These are phyloP conservation scores for Mycosarcoma mackinlayi DNA, from an alignment of 1,284 basidiomycete genomes.

Conservation along the genomic window DNA sequence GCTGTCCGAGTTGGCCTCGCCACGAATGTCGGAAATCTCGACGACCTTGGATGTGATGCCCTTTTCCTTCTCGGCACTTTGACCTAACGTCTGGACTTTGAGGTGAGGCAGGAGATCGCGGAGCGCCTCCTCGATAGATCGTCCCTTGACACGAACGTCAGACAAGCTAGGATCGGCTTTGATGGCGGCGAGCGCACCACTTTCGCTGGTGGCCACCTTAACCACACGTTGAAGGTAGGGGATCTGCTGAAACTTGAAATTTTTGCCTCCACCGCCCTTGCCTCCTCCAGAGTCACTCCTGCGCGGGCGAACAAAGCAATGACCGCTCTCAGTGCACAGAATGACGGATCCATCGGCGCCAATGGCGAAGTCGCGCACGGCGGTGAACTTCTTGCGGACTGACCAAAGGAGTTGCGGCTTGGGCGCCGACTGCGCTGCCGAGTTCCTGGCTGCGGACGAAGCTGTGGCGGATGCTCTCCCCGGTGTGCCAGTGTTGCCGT, in stretches of 20 bases:
- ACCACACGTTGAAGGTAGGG: slow-evolving; percentile 86
- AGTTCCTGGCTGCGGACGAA: slow-evolving; percentile 14
- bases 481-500: slow-evolving; percentile 32
- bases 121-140: slow-evolving; percentile 77
- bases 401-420: slow-evolving; percentile 94
- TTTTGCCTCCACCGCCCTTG: slow-evolving; percentile 44
- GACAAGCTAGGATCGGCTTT: slow-evolving; percentile 78
- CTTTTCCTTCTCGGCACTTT: slow-evolving; percentile 33
- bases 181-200: slow-evolving; percentile 88
- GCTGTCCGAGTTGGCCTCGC: slow-evolving; percentile 68
- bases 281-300: slow-evolving; percentile 29
- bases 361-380: slow-evolving; percentile 83
- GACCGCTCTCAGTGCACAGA: slow-evolving; percentile 91
- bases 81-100: slow-evolving; percentile 44
- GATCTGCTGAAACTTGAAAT: slow-evolving; percentile 78
- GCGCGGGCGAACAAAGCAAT: slow-evolving; percentile 78
- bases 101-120: slow-evolving; percentile 64
- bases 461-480: slow-evolving; percentile 10
- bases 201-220: slow-evolving; percentile 85
- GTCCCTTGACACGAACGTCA: slow-evolving; percentile 75
- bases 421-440: slow-evolving; percentile 41
- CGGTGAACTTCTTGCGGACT: slow-evolving; percentile 84
- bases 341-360: slow-evolving; percentile 89
- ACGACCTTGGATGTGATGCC: slow-evolving; percentile 53
- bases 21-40: slow-evolving; percentile 40